Conservation (phyloP, 805 yeast species). For the Hemisphaericaspora nanyangensis region DNA sequence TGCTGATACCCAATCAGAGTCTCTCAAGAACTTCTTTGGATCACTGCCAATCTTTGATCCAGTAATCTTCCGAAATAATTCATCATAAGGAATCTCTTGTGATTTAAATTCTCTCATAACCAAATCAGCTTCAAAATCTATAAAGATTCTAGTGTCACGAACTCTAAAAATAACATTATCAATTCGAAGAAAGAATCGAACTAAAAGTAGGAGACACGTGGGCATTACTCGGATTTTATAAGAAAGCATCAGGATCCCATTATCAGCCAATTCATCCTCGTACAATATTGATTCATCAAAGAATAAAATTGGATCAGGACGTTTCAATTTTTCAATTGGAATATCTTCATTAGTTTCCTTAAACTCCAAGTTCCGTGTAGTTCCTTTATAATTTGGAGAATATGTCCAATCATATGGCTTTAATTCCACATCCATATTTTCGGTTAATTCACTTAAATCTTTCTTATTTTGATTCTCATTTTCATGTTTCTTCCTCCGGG, state of each 20-base stretch:
- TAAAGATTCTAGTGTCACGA: constrained; percentile 77
- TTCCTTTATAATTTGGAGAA: constrained; percentile 74
- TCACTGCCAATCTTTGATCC: constrained; percentile 19
- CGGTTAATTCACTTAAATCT: constrained; percentile 38
- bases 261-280: constrained; percentile 96
- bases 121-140: constrained; percentile 64
- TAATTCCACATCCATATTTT: constrained; percentile 46
- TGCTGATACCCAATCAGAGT: constrained; percentile 68
- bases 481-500: constrained; percentile 24
- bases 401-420: constrained; percentile 98
- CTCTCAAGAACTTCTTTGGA: constrained; percentile 57
- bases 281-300: constrained; percentile 84
- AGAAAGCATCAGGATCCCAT: constrained; percentile 78
- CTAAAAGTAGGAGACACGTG: constrained; percentile 65
- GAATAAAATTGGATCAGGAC: constrained; percentile 81
- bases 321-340: constrained; percentile 66
- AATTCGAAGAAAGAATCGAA: constrained; percentile 79
- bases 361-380: constrained; percentile 23
- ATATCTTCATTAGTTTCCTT: constrained; percentile 31
- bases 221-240: constrained; percentile 89
- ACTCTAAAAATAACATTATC: constrained; percentile 85
- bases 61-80: constrained; percentile 22
- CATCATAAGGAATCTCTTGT: constrained; percentile 41
- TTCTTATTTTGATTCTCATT: constrained; percentile 22
- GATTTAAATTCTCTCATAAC: constrained; percentile 76